A percentile compares a stretch with the other conserved stretches of the same genome.
phyloP scores from a whole-genome alignment of 1,284 basidiomycete genomes.

The Heterobasidion annosum region DNA sequence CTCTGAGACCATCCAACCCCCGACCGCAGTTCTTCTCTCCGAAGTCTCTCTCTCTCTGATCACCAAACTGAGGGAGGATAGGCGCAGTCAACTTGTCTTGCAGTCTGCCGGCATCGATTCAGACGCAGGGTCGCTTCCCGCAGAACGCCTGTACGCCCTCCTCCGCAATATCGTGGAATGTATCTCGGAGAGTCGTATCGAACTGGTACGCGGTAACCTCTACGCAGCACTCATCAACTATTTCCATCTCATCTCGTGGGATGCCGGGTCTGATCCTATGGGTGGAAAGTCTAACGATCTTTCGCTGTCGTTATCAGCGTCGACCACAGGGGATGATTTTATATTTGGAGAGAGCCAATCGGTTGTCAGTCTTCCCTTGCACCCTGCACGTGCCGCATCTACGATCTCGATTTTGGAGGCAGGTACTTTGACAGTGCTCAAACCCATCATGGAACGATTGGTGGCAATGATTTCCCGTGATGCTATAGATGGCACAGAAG shows the following conservation, averaged over 20 bases:
- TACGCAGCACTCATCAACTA: slow-evolving; percentile 89
- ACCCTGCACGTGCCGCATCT: not conserved
- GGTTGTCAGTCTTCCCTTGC: slow-evolving; percentile 4
- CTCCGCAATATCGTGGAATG: slow-evolving; percentile 76
- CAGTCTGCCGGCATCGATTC: slow-evolving; percentile 56
- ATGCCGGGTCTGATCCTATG: slow-evolving; percentile 9
- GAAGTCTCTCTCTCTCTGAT: slow-evolving; percentile 78
- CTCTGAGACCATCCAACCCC: slow-evolving; percentile 53
- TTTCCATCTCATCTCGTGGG: slow-evolving; percentile 55
- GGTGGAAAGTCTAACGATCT: slow-evolving; percentile 6
- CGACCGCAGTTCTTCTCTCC: slow-evolving; percentile 73
- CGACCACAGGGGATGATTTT: slow-evolving; percentile 26
- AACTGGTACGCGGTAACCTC: slow-evolving; percentile 93
- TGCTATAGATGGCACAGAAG: slow-evolving; percentile 89
- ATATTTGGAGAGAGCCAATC: slow-evolving; percentile 26
- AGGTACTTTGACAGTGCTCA: slow-evolving; percentile 56
- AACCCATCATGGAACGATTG: slow-evolving; percentile 63
- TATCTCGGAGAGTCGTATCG: slow-evolving; percentile 72
- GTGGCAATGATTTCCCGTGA: slow-evolving; percentile 78
- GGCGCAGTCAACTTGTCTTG: slow-evolving; percentile 55
- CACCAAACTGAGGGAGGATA: slow-evolving; percentile 77
- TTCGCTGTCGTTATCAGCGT: slow-evolving; percentile 26
- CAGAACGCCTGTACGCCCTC: slow-evolving; percentile 71
- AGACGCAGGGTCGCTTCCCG: slow-evolving; percentile 60
- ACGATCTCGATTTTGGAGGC: slow-evolving; percentile 41